phyloP scores from a whole-genome alignment of 768 basidiomycete genomes.

The Kockovaella imperatae region DNA sequence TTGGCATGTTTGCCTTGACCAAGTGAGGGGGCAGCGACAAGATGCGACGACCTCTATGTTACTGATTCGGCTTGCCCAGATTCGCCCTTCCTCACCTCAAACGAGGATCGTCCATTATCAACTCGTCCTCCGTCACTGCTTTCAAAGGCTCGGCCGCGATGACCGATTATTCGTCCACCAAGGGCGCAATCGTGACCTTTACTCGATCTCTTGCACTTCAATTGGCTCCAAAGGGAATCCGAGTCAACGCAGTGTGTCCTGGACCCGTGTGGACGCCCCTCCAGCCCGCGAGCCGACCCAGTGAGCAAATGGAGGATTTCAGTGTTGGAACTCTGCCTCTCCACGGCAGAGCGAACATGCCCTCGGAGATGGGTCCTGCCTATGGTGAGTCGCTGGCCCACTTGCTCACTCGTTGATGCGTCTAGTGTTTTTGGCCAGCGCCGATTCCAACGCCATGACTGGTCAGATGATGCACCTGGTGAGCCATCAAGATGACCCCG shows the following conservation, averaged over 20 bases:
- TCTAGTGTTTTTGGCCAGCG: conserved; percentile 24
- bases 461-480: conserved; percentile 39
- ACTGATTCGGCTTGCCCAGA: conserved; percentile 9
- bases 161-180: conserved; percentile 55
- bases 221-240: conserved; percentile 54
- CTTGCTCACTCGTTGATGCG: not conserved
- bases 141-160: conserved; percentile 34
- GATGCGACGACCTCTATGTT: not conserved
- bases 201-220: conserved; percentile 54
- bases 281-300: conserved; percentile 53
- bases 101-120: conserved; percentile 56
- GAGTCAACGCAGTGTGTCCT: conserved; percentile 48
- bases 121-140: conserved; percentile 55
- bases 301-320: conserved; percentile 55
- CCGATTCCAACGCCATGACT: conserved; percentile 41
- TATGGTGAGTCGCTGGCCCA: conserved; percentile 42
- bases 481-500: conserved; percentile 8
- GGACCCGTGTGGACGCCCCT: conserved; percentile 56
- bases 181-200: conserved; percentile 57
- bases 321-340: conserved; percentile 50
- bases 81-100: conserved; percentile 58
- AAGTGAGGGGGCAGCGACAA: conserved; percentile 37
- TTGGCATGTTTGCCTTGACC: conserved; percentile 56
- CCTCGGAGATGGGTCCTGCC: conserved; percentile 53
- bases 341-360: conserved; percentile 52